Evolutionary conservation across 305 asterid species (phyloP).

Genomic region (Withania somnifera): DNA sequence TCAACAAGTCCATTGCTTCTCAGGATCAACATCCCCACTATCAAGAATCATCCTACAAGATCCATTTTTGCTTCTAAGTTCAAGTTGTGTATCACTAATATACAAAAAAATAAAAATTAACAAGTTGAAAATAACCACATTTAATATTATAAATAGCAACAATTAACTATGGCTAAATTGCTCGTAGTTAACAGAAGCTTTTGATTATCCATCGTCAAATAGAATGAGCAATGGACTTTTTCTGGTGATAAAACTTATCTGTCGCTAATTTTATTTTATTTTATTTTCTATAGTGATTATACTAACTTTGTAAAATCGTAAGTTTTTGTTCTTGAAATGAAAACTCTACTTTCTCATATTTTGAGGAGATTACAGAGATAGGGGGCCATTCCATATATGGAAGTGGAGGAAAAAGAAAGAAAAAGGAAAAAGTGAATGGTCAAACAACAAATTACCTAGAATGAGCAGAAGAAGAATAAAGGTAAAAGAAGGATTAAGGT

Average conservation of each 20-base stretch:
- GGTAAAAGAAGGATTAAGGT: not conserved
- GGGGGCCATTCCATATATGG: not conserved
- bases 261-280: not conserved
- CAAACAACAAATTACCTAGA: conserved; percentile 4
- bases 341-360: not conserved
- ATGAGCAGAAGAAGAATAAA: not conserved
- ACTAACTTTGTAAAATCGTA: too few species aligned
- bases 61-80: conserved; percentile 17
- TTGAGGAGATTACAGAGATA: not conserved
- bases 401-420: not conserved
- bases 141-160: not conserved
- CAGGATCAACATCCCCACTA: conserved; percentile 14
- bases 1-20: conserved; percentile 28
- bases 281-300: not conserved
- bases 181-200: not conserved
- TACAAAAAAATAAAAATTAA: not conserved
- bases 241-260: not conserved
- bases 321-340: not conserved
- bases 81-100: conserved; percentile 23
- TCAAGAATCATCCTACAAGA: conserved; percentile 11
- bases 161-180: not conserved
- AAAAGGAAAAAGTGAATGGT: not conserved
- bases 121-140: not conserved
- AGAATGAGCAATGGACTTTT: not conserved
- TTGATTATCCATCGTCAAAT: not conserved